Evolutionary conservation across 176 grass and related monocot genomes (phyloP), one percentile per base, ranked within the genome.

Genomic region (Leersia perrieri): DNA sequence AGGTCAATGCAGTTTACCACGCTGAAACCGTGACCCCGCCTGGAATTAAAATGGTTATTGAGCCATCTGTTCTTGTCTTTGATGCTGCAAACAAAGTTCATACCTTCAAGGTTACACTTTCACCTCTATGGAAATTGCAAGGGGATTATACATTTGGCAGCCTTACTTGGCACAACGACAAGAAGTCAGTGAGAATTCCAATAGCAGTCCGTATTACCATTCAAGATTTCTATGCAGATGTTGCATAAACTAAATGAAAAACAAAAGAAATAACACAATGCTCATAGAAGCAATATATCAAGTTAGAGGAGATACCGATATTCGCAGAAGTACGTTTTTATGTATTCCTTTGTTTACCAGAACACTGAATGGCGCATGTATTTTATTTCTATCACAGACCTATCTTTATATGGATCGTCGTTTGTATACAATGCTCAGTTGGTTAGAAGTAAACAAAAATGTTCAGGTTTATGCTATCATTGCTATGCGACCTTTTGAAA

Each of bases 71-170:
- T 34, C 85, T 82, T 3, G 38, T 49, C 7, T 87, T 87, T 64
- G 16, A 26, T 25, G 49, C 78, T 3, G 3, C 30, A 47, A 87
- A 39, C 51, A 87, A 42, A 76, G 78, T 49, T 16, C 33, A 25
- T 2, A 76, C 63, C 0, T 87, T 82, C 44, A 23, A 82, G 18
- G 85, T 87, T 1, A 87, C 47, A 11, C 6, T 87, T 36, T 87
- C 72, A 9, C 78, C 78, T 6, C 3, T 76, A 0, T 76, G 85
- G 85, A 76, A 68, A 55, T 1, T 87, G 33, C 78, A 87, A 18
- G 72, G 78, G 8, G 72, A 70, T 22, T 87, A 87, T 25, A 81
- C 72, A 1, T 82, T 87, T 53, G 85, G 85, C 0, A 82, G 78
- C 31, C 55, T 87, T 25, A 82, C 73, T 65, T 87, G 85, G 85